These are phyloP conservation scores for Xylaria nigripes DNA, from an alignment of 495 filamentous ascomycete genomes.

Conservation along the genomic window DNA sequence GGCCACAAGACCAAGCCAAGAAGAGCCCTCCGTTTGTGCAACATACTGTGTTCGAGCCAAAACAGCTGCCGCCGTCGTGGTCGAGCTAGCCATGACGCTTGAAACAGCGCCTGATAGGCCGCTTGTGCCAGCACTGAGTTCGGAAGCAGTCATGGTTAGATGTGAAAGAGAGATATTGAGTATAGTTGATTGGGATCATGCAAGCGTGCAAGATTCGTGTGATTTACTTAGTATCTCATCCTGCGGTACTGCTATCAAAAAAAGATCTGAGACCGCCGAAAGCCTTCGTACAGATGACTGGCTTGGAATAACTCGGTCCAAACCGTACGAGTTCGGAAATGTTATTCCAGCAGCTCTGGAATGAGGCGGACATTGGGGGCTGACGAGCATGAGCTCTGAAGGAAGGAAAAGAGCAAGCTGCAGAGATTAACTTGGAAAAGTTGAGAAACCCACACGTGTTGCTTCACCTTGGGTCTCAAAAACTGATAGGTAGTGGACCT, in stretches of 20 bases:
- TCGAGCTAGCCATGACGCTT: constrained; percentile 17
- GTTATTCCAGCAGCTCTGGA: constrained; percentile 7
- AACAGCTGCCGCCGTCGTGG: constrained; percentile 21
- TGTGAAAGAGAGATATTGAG: background rate
- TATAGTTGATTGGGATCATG: background rate
- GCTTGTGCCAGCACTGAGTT: constrained; percentile 5
- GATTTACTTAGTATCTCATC: constrained; percentile 5
- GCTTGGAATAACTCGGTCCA: constrained; percentile 1
- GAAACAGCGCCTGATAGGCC: constrained; percentile 20
- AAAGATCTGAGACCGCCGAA: background rate
- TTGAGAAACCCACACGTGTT: constrained; percentile 18
- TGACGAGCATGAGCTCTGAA: background rate
- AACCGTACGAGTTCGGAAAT: background rate
- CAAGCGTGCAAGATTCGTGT: background rate
- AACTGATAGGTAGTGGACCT: constrained; percentile 2
- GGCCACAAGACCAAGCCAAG: constrained; percentile 43
- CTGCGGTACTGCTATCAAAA: background rate
- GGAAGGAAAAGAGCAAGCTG: background rate
- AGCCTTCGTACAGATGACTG: background rate
- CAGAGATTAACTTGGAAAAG: background rate
- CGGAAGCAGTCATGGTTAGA: constrained; percentile 14
- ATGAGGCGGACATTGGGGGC: constrained; percentile 22
- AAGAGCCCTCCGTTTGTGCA: constrained; percentile 27
- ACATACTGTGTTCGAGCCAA: constrained; percentile 32
- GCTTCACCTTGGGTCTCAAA: constrained; percentile 6